Evolutionary conservation across 371 early-diverging fungal genomes (phyloP).

Genomic region (Sporodiniella umbellata): DNA sequence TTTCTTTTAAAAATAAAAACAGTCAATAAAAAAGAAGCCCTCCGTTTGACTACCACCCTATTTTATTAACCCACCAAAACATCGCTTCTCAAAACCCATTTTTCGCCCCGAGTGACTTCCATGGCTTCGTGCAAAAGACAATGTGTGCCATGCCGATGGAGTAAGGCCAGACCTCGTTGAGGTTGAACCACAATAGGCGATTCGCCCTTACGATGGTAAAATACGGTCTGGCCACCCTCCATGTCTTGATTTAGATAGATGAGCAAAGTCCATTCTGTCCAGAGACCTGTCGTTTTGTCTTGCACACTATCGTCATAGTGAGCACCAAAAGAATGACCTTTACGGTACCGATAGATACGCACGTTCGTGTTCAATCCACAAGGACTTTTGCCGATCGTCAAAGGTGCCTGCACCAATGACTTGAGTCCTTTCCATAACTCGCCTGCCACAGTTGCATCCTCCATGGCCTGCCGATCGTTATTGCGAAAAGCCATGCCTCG

Average conservation of each 20-base stretch:
- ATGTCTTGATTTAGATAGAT: slow-evolving; percentile 62
- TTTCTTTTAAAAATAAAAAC: background rate
- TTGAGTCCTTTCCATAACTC: slow-evolving; percentile 60
- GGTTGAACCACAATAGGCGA: slow-evolving; percentile 53
- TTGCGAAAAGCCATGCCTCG: slow-evolving; percentile 68
- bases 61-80: slow-evolving; percentile 32
- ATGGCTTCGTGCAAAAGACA: slow-evolving; percentile 76
- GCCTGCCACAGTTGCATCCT: slow-evolving; percentile 49
- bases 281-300: slow-evolving; percentile 30
- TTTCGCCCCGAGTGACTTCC: slow-evolving; percentile 60
- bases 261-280: slow-evolving; percentile 66
- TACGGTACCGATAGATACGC: slow-evolving; percentile 68
- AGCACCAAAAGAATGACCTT: slow-evolving; percentile 67
- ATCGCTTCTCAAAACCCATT: slow-evolving; percentile 76
- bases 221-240: slow-evolving; percentile 72
- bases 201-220: slow-evolving; percentile 24
- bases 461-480: slow-evolving; percentile 63
- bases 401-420: slow-evolving; percentile 22
- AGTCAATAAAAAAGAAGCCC: too few species aligned
- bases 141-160: slow-evolving; percentile 74
- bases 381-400: slow-evolving; percentile 3
- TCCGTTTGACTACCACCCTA: too few species aligned
- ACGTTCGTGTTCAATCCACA: slow-evolving; percentile 60
- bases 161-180: slow-evolving; percentile 58
- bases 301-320: slow-evolving; percentile 77